Percentiles rank a stretch among this genome's conserved stretches.
Conservation (phyloP, 768 basidiomycete species). For the Russula griseocarnosa region DNA sequence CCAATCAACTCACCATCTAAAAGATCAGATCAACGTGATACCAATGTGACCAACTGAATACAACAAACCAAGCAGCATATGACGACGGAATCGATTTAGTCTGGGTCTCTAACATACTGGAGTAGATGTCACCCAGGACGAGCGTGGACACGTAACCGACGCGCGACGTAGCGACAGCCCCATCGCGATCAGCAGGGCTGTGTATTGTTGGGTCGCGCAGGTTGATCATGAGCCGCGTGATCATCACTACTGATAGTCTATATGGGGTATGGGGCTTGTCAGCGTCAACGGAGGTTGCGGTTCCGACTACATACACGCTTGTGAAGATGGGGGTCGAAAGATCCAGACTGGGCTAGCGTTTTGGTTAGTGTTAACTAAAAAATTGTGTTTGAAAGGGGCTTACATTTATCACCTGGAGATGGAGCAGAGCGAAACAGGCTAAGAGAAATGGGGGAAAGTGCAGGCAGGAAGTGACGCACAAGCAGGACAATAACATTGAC, state of each 20-base stretch:
- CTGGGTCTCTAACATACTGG: neutral
- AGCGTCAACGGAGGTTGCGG: neutral
- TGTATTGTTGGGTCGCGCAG: constrained; percentile 18
- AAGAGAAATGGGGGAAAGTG: neutral
- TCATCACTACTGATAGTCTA: constrained; percentile 22
- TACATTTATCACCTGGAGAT: neutral
- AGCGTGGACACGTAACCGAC: constrained; percentile 12
- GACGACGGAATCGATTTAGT: neutral
- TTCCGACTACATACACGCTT: constrained; percentile 12
- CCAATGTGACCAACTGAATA: neutral
- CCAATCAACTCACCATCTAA: neutral
- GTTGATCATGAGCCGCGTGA: constrained; percentile 25
- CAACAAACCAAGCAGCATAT: neutral
- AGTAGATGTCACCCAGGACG: neutral
- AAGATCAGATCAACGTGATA: neutral
- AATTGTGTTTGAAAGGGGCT: neutral
- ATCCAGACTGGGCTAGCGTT: neutral
- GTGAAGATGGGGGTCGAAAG: constrained; percentile 9
- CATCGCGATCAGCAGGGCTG: neutral
- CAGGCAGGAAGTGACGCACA: constrained; percentile 6
- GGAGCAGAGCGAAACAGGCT: neutral
- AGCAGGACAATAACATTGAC: constrained; percentile 16
- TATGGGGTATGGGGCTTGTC: neutral
- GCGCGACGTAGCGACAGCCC: neutral
- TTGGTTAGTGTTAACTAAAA: neutral